These are phyloP conservation scores for Primulina huaijiensis DNA, from an alignment of 257 asterid genomes.

Conservation along the genomic window DNA sequence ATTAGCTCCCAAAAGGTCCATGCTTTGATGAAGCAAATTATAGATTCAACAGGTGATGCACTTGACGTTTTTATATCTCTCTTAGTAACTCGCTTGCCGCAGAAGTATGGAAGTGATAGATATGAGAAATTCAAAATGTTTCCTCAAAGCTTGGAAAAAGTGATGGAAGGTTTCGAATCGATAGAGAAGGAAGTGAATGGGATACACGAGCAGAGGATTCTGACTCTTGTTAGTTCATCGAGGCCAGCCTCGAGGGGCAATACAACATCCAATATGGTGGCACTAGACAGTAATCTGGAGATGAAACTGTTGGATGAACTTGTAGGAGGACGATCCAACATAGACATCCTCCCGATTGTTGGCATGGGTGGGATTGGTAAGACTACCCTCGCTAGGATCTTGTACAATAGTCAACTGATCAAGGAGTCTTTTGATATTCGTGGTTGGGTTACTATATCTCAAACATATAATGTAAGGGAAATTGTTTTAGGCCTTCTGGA, in stretches of 20 bases:
- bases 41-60: neutral
- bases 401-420: neutral
- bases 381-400: neutral
- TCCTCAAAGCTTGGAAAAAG: neutral
- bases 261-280: neutral
- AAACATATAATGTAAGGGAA: too few species aligned
- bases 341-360: neutral
- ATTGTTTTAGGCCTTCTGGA: too few species aligned
- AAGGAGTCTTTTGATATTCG: too few species aligned
- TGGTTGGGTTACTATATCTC: too few species aligned
- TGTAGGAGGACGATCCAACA: too few species aligned
- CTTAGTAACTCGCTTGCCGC: neutral
- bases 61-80: neutral
- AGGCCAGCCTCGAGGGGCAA: neutral
- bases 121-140: neutral
- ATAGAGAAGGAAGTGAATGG: neutral
- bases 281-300: neutral
- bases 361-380: neutral
- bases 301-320: neutral
- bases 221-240: neutral
- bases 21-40: neutral
- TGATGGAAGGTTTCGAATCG: neutral
- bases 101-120: neutral
- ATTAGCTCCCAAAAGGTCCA: neutral
- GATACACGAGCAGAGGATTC: neutral